Evolutionary conservation across 2,329 filamentous ascomycete species (phyloP).

Genomic region (Exophiala spinifera): DNA sequence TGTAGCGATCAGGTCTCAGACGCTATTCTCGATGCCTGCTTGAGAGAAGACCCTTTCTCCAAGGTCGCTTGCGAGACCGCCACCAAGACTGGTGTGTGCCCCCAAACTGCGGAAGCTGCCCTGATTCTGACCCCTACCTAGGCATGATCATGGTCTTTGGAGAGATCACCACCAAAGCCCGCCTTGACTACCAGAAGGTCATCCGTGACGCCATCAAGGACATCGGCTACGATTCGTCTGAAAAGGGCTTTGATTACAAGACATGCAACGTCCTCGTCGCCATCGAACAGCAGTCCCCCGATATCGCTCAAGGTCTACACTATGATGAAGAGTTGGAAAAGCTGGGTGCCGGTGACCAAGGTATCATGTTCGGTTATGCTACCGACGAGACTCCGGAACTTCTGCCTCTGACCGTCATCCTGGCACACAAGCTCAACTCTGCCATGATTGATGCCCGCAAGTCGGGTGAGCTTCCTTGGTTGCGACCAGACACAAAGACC

Average conservation of each 20-base stretch:
- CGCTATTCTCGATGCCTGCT: conserved; percentile 96
- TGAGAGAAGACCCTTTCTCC: conserved; percentile 90
- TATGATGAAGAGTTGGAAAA: conserved; percentile 97
- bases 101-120: background rate
- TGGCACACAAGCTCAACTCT: conserved; percentile 95
- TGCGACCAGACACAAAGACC: conserved; percentile 98
- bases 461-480: conserved; percentile 84
- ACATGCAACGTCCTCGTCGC: conserved; percentile 97
- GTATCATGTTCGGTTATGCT: conserved; percentile 99
- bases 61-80: conserved; percentile 99
- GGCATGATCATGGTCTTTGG: conserved; percentile 96
- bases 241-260: conserved; percentile 99
- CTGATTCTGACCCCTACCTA: conserved; percentile 25
- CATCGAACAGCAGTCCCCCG: conserved; percentile 98
- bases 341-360: conserved; percentile 98
- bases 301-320: conserved; percentile 98
- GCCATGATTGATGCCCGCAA: conserved; percentile 89
- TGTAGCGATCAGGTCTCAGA: conserved; percentile 89
- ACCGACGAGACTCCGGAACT: conserved; percentile 98
- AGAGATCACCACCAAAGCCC: conserved; percentile 97
- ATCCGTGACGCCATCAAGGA: conserved; percentile 94
- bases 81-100: conserved; percentile 83
- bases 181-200: conserved; percentile 95
- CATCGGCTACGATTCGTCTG: conserved; percentile 95
- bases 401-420: conserved; percentile 86